Evolutionary conservation across 2,329 filamentous ascomycete species (phyloP).

Genomic region (Colletotrichum cuscutae): DNA sequence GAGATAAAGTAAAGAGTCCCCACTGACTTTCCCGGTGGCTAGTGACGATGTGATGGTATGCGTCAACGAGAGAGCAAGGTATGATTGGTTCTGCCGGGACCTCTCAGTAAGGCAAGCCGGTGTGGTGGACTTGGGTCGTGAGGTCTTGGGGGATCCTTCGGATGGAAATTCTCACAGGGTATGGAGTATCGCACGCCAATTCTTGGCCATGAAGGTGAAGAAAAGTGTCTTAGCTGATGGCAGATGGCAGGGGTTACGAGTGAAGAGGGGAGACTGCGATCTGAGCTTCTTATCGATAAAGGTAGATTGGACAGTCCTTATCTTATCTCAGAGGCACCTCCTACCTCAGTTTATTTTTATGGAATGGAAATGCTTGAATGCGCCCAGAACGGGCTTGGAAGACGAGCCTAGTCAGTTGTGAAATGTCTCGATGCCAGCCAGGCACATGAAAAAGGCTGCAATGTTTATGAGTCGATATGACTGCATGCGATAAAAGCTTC

Average conservation of each 20-base stretch:
- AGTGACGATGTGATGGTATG: constrained; percentile 31
- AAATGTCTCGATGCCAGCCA: not conserved
- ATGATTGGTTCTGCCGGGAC: not conserved
- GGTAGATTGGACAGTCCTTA: not conserved
- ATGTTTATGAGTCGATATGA: not conserved
- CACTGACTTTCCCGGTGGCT: constrained; percentile 6
- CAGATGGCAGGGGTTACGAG: not conserved
- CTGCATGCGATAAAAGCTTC: not conserved
- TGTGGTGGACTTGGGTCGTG: no score
- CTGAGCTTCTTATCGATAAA: not conserved
- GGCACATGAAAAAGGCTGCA: not conserved
- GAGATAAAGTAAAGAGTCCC: not conserved
- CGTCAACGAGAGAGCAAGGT: constrained; percentile 3
- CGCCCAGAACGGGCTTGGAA: not conserved
- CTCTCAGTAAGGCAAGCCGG: not conserved
- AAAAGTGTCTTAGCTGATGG: not conserved
- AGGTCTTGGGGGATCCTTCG: no score
- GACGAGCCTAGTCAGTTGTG: not conserved
- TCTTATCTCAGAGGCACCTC: not conserved
- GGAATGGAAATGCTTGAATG: not conserved
- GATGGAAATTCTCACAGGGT: not conserved
- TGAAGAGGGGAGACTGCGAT: not conserved
- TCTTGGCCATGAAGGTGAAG: not conserved
- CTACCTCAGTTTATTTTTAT: no score
- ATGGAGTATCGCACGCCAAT: not conserved